Conservation (phyloP, 768 basidiomycete species). For the Amanita polypyramis region DNA sequence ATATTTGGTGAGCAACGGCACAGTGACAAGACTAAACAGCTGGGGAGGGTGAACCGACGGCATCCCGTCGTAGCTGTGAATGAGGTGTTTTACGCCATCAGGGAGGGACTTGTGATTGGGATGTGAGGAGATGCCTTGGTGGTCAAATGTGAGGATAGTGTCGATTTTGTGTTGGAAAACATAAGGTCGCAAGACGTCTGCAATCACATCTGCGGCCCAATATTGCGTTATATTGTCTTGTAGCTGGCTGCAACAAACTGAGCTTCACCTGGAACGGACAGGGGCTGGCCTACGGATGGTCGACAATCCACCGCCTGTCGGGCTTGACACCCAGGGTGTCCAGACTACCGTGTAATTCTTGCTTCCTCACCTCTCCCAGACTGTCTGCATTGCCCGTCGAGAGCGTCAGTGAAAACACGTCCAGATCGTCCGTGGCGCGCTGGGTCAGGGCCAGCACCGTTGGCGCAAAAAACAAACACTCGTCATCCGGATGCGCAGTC, state of each 20-base stretch:
- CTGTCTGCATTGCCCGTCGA: slow-evolving; percentile 77
- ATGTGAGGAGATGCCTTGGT: slow-evolving; percentile 66
- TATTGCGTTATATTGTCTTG: slow-evolving; percentile 60
- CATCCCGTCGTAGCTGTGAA: slow-evolving; percentile 14
- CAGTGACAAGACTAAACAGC: slow-evolving; percentile 53
- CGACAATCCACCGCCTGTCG: slow-evolving; percentile 46
- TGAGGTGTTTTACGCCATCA: slow-evolving; percentile 38
- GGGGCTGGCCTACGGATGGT: slow-evolving; percentile 53
- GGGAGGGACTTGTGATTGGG: slow-evolving; percentile 78
- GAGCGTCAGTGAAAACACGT: slow-evolving; percentile 53
- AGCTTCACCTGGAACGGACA: slow-evolving; percentile 17
- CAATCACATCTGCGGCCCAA: slow-evolving; percentile 58
- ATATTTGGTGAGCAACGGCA: slow-evolving; percentile 51
- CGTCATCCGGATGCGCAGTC: slow-evolving; percentile 93
- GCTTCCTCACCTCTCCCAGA: slow-evolving; percentile 45
- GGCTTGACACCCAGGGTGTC: slow-evolving; percentile 53
- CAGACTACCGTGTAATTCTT: slow-evolving; percentile 55
- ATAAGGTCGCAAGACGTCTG: slow-evolving; percentile 47
- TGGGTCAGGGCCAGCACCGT: slow-evolving; percentile 51
- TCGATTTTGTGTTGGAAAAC: slow-evolving; percentile 49
- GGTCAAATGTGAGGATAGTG: slow-evolving; percentile 78
- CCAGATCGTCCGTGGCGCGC: background rate
- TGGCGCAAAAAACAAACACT: slow-evolving; percentile 89
- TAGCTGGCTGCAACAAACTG: slow-evolving; percentile 22
- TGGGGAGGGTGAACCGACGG: slow-evolving; percentile 17